phyloP scores from a whole-genome alignment of 345 rosid genomes.

The Chamaenerion angustifolium region DNA sequence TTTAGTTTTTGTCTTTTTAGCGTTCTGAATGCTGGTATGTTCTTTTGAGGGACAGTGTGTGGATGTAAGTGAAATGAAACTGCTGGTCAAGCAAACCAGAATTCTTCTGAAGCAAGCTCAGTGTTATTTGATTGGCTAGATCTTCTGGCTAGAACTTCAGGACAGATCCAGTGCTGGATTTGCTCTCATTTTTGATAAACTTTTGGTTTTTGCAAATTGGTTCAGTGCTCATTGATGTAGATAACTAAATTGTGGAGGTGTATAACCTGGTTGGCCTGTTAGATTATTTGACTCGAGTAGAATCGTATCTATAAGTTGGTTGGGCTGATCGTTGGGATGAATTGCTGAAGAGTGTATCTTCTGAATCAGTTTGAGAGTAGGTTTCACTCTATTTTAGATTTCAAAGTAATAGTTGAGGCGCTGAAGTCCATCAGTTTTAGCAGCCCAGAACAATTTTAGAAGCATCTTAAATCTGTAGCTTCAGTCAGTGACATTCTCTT shows the following conservation, averaged over 20 bases:
- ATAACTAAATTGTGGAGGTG: no score
- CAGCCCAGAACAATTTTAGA: no score
- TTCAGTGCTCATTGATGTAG: no score
- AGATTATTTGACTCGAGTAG: neutral
- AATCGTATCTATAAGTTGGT: neutral
- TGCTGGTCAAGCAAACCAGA: conserved; percentile 31
- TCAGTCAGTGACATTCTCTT: no score
- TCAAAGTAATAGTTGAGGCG: no score
- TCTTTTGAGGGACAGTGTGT: conserved; percentile 35
- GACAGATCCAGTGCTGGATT: no score
- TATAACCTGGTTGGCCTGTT: neutral
- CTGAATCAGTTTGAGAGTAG: neutral
- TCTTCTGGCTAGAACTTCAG: conserved; percentile 10
- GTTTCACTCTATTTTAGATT: no score
- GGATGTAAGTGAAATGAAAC: conserved; percentile 22
- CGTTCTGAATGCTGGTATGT: conserved; percentile 23
- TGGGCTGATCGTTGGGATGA: neutral
- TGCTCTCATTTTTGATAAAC: no score
- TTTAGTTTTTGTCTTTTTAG: conserved; percentile 6
- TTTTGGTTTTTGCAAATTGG: no score
- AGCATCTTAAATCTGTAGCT: no score
- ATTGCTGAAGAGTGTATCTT: neutral
- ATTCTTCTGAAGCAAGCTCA: conserved; percentile 29
- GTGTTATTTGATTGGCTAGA: conserved; percentile 14
- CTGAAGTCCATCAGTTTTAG: no score